phyloP scores from a whole-genome alignment of 2,329 filamentous ascomycete species.

The Calonectria naviculata region DNA sequence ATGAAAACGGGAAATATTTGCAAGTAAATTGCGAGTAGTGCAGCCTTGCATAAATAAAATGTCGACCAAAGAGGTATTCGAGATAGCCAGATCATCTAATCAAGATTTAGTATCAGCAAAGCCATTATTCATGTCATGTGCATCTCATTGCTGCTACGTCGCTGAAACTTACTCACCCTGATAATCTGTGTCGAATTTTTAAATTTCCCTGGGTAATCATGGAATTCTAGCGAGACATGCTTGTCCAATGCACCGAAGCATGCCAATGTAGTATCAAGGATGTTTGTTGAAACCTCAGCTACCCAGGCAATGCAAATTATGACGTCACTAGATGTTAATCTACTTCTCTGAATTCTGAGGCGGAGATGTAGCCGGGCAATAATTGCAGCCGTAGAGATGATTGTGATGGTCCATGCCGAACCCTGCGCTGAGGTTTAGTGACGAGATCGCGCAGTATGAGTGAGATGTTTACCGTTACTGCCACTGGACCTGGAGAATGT shows the following conservation, averaged over 20 bases:
- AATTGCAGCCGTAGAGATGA: not conserved
- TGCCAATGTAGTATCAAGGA: not conserved
- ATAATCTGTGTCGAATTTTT: not conserved
- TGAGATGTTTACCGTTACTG: not conserved
- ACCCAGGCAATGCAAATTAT: not conserved
- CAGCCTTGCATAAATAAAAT: not conserved
- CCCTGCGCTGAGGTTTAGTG: not conserved
- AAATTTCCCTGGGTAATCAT: not conserved
- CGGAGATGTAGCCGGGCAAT: not conserved
- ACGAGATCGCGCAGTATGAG: not conserved
- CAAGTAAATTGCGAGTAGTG: not conserved
- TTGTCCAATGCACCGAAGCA: not conserved
- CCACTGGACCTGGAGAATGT: not conserved
- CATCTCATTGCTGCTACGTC: not conserved
- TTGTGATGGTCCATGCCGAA: not conserved
- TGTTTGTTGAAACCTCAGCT: not conserved
- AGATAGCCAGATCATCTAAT: not conserved
- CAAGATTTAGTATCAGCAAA: not conserved
- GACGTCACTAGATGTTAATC: not conserved
- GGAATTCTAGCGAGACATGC: not conserved
- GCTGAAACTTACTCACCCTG: not conserved
- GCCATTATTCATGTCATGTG: too few relatives aligned
- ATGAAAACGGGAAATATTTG: not conserved
- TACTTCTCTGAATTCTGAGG: not conserved
- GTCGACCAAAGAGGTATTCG: not conserved